phyloP scores from a whole-genome alignment of 306 rosid species.

The Prunus salicina region DNA sequence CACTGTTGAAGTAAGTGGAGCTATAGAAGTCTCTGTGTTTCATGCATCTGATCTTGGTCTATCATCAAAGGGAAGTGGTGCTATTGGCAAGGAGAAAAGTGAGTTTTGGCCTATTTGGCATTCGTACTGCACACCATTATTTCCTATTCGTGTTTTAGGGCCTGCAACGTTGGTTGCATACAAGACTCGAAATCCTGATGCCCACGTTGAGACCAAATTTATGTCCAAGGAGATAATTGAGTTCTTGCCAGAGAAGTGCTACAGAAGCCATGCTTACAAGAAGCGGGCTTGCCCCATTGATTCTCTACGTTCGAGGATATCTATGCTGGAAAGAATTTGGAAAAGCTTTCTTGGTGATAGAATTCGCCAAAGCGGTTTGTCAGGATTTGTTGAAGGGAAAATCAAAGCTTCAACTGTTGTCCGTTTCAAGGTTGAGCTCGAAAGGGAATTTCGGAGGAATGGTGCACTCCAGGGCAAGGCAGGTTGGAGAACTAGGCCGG shows the following conservation, averaged over 20 bases:
- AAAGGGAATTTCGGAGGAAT: conserved; percentile 41
- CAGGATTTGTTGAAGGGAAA: conserved; percentile 58
- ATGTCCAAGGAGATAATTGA: conserved; percentile 62
- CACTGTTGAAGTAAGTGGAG: conserved; percentile 68
- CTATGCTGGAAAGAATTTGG: conserved; percentile 53
- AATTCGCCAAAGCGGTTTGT: conserved; percentile 38
- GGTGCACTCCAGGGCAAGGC: conserved; percentile 28
- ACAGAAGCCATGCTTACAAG: conserved; percentile 29
- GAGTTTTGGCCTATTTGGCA: conserved; percentile 51
- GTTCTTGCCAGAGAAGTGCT: conserved; percentile 84
- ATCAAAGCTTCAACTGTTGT: conserved; percentile 57
- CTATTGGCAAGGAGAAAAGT: conserved; percentile 25
- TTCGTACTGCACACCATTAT: conserved; percentile 54
- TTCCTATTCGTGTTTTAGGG: conserved; percentile 64
- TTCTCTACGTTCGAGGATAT: conserved; percentile 51
- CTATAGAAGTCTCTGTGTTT: conserved; percentile 61
- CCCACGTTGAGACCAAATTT: conserved; percentile 35
- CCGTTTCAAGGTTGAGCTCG: conserved; percentile 64
- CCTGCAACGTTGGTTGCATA: conserved; percentile 63
- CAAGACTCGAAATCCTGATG: conserved; percentile 52
- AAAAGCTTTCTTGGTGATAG: conserved; percentile 46
- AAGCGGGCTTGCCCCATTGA: conserved; percentile 48
- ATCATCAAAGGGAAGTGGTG: conserved; percentile 37
- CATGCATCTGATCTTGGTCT: conserved; percentile 46
- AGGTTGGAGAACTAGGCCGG: conserved; percentile 76